phyloP scores from a whole-genome alignment of 1,139 yeast genomes.

The Nakaseomyces bracarensis region DNA sequence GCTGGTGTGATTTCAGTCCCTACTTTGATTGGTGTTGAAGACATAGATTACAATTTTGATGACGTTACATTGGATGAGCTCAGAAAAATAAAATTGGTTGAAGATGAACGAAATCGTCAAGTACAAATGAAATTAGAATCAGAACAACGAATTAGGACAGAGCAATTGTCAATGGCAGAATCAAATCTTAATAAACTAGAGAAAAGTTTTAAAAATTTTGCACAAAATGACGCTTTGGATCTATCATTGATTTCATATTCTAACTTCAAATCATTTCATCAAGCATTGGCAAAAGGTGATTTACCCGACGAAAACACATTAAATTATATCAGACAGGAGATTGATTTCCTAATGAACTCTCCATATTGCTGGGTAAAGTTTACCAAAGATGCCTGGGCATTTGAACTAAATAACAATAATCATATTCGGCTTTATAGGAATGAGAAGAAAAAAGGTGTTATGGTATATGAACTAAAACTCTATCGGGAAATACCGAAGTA shows the following conservation, averaged over 20 bases:
- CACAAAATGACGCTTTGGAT: constrained; percentile 23
- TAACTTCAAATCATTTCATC: constrained; percentile 25
- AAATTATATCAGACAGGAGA: constrained; percentile 13
- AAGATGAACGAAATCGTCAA: constrained; percentile 19
- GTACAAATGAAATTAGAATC: constrained; percentile 8
- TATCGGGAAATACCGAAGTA: constrained; percentile 24
- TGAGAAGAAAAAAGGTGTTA: neutral
- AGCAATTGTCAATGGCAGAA: neutral
- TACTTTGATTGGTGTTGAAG: constrained; percentile 42
- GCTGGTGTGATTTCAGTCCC: constrained; percentile 59
- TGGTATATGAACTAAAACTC: constrained; percentile 16
- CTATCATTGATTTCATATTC: constrained; percentile 30
- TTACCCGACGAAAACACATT: constrained; percentile 3
- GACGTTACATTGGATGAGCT: constrained; percentile 34
- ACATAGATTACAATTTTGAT: constrained; percentile 33
- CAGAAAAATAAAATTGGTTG: constrained; percentile 28
- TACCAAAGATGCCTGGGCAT: constrained; percentile 25
- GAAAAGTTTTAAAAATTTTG: constrained; percentile 10
- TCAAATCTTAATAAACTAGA: constrained; percentile 8
- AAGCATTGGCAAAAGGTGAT: constrained; percentile 9
- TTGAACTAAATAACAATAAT: constrained; percentile 17
- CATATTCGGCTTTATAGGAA: constrained; percentile 25
- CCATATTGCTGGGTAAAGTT: constrained; percentile 28
- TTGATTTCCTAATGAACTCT: constrained; percentile 18
- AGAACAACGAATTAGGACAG: constrained; percentile 8